Percentiles rank a stretch among this genome's conserved stretches.
Evolutionary conservation across 2,329 filamentous ascomycete genomes (phyloP).

Genomic region (Epichloe sp.): DNA sequence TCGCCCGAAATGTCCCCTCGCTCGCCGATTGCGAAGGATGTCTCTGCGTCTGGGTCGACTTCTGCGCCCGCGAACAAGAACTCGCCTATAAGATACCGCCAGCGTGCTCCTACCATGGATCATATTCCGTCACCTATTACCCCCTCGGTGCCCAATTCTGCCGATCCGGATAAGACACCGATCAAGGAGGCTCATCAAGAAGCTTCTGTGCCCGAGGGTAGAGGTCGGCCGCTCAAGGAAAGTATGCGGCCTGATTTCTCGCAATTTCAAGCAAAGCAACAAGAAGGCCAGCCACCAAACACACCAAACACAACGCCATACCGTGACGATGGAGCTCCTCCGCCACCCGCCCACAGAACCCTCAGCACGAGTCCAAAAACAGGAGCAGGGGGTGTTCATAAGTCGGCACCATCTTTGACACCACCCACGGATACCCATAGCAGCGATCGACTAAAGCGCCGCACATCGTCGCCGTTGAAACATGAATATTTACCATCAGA

Average conservation of each 20-base stretch:
- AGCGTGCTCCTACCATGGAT: conserved; percentile 4
- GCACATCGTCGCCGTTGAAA: conserved; percentile 85
- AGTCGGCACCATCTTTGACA: conserved; percentile 11
- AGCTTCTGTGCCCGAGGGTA: conserved; percentile 8
- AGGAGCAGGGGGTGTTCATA: neutral
- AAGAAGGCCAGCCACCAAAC: conserved; percentile 11
- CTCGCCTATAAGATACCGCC: conserved; percentile 15
- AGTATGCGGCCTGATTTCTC: conserved; percentile 24
- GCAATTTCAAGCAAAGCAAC: conserved; percentile 17
- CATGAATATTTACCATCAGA: conserved; percentile 91
- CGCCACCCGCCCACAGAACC: conserved; percentile 40
- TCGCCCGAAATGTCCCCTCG: conserved; percentile 13
- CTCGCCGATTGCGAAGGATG: conserved; percentile 9
- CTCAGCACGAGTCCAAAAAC: conserved; percentile 21
- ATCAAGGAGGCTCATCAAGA: conserved; percentile 16
- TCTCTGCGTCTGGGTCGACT: conserved; percentile 3
- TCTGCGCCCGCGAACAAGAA: conserved; percentile 13
- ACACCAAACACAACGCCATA: conserved; percentile 20
- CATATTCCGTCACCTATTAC: neutral
- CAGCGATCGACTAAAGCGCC: conserved; percentile 42
- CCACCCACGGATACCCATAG: conserved; percentile 27
- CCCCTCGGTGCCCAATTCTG: neutral
- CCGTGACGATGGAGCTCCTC: conserved; percentile 42
- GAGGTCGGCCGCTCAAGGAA: conserved; percentile 21
- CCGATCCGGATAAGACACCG: conserved; percentile 6